phyloP scores from a whole-genome alignment of 495 filamentous ascomycete genomes.

The Talaromyces ruber region DNA sequence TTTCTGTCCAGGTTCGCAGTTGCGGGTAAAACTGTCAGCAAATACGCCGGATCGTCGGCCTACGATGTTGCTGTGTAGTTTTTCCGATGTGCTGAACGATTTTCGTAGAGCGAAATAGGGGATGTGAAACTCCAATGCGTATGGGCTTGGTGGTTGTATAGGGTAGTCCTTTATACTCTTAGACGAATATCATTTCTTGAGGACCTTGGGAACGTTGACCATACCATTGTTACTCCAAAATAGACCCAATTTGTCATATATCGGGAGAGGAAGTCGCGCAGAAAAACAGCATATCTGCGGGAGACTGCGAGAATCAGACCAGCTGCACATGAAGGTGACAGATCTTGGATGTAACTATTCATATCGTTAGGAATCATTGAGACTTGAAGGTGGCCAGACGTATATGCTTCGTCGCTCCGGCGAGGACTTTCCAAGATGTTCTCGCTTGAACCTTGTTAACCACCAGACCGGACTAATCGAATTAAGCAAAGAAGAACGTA shows the following conservation, averaged over 20 bases:
- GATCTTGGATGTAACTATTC: constrained; percentile 1
- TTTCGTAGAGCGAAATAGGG: constrained; percentile 2
- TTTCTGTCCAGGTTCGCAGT: background rate
- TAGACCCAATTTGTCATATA: background rate
- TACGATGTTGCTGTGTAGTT: background rate
- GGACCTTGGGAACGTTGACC: background rate
- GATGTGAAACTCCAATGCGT: background rate
- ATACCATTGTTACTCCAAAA: constrained; percentile 3
- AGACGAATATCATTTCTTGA: background rate
- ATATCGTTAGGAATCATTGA: background rate
- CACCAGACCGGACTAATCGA: background rate
- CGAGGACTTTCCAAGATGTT: constrained; percentile 1
- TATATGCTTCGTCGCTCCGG: constrained; percentile 6
- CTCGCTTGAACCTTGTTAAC: background rate
- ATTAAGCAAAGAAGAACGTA: background rate
- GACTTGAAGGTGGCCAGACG: background rate
- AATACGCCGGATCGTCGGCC: background rate
- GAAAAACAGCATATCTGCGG: background rate
- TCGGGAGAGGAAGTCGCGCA: background rate
- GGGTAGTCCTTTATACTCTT: constrained; percentile 1
- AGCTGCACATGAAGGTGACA: constrained; percentile 3
- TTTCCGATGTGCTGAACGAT: background rate
- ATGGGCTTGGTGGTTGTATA: background rate
- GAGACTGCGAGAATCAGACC: constrained; percentile 2
- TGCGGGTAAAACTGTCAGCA: background rate